Conservation (phyloP, 1,139 yeast species). For the Geotrichum histeridarum region DNA sequence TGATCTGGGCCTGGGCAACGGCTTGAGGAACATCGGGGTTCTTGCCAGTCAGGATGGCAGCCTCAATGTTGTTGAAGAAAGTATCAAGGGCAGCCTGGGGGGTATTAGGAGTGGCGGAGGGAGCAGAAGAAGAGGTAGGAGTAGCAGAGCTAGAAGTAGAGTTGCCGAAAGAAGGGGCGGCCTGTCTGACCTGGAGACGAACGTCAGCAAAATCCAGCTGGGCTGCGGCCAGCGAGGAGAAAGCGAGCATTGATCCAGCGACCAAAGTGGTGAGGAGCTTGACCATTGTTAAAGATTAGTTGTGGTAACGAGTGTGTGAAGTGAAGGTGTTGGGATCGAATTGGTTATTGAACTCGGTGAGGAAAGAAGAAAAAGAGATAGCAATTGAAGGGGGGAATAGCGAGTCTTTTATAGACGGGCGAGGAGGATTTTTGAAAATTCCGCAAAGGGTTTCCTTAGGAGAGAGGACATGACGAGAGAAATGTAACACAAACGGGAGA, state of each 20-base stretch:
- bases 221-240: slow-evolving; percentile 16
- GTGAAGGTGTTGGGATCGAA: not conserved
- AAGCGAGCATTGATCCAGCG: slow-evolving; percentile 13
- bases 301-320: slow-evolving; percentile 4
- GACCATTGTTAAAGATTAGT: slow-evolving; percentile 12
- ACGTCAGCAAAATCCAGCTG: slow-evolving; percentile 15
- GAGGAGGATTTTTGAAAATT: not conserved
- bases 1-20: slow-evolving; percentile 1
- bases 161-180: slow-evolving; percentile 5
- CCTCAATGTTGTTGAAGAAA: slow-evolving; percentile 2
- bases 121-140: slow-evolving; percentile 5
- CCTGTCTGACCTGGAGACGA: slow-evolving; percentile 12
- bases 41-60: slow-evolving; percentile 6
- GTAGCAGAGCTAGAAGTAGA: slow-evolving; percentile 7
- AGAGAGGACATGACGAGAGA: too few relatives aligned
- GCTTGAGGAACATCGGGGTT: not conserved
- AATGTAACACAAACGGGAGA: not conserved
- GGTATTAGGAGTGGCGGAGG: slow-evolving; percentile 1
- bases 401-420: not conserved
- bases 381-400: not conserved
- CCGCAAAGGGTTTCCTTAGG: not conserved
- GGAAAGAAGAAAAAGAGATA: not conserved
- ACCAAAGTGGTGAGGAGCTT: slow-evolving; percentile 9
- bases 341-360: not conserved
- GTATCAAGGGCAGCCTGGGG: not conserved